Evolutionary conservation across 108 stramenopile genomes (phyloP).

Genomic region (Nitzschia sp.): DNA sequence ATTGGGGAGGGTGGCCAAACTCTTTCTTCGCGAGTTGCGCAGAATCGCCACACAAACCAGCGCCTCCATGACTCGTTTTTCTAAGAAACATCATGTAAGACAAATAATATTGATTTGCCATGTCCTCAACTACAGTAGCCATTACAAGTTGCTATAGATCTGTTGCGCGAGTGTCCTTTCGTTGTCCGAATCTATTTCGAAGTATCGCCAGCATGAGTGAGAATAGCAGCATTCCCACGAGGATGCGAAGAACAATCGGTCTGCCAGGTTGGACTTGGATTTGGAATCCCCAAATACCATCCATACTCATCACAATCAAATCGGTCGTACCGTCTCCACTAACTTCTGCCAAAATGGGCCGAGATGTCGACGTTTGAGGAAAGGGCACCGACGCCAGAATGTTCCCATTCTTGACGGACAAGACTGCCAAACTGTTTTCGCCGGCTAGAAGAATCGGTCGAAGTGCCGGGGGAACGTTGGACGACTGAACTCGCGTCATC

Average conservation of each 20-base stretch:
- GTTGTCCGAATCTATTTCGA: constrained; percentile 55
- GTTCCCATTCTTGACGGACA: constrained; percentile 60
- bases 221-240: constrained; percentile 64
- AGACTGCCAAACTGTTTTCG: constrained; percentile 64
- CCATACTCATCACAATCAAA: constrained; percentile 60
- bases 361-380: constrained; percentile 57
- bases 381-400: constrained; percentile 59
- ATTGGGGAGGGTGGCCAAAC: constrained; percentile 13
- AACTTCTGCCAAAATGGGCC: constrained; percentile 70
- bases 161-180: constrained; percentile 58
- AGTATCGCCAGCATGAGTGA: constrained; percentile 64
- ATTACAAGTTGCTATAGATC: constrained; percentile 41
- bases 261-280: constrained; percentile 55
- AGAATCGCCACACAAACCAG: constrained; percentile 52
- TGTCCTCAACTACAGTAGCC: not conserved
- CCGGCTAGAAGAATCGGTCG: constrained; percentile 77
- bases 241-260: constrained; percentile 53
- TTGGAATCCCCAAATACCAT: constrained; percentile 85
- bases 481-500: constrained; percentile 45
- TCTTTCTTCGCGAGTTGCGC: constrained; percentile 36
- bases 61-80: constrained; percentile 35
- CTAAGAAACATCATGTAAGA: constrained; percentile 7
- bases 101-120: too few relatives aligned
- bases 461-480: constrained; percentile 40
- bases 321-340: constrained; percentile 86